phyloP scores from a whole-genome alignment of 768 basidiomycete genomes.

The Leucocoprinus birnbaumii region DNA sequence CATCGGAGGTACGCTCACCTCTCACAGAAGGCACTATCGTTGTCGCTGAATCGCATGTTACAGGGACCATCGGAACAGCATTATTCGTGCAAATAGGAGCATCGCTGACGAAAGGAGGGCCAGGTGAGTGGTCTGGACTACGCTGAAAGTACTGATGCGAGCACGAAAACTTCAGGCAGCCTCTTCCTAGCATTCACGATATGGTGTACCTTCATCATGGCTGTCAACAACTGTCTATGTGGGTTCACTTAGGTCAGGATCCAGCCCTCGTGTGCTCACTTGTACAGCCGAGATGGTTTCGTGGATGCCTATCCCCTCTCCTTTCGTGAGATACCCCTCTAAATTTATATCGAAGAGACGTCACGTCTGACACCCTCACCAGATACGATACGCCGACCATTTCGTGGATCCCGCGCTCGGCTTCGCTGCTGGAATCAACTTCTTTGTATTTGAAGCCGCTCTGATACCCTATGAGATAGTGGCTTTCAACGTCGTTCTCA shows the following conservation, averaged over 20 bases:
- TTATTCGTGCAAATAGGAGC: conserved; percentile 74
- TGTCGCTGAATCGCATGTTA: not conserved
- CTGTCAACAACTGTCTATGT: conserved; percentile 46
- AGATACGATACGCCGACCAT: conserved; percentile 58
- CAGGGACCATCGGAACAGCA: conserved; percentile 73
- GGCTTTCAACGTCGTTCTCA: conserved; percentile 50
- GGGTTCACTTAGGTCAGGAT: conserved; percentile 12
- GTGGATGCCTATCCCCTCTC: conserved; percentile 77
- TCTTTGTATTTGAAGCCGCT: conserved; percentile 48
- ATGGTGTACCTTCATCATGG: conserved; percentile 48
- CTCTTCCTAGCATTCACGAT: conserved; percentile 48
- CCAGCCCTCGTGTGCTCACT: conserved; percentile 5
- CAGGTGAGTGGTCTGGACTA: conserved; percentile 38
- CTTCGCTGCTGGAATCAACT: conserved; percentile 55
- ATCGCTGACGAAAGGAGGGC: conserved; percentile 58
- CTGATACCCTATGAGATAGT: conserved; percentile 49
- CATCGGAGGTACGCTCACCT: conserved; percentile 36
- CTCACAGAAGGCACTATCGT: not conserved
- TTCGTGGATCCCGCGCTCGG: conserved; percentile 58
- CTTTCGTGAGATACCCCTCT: conserved; percentile 51
- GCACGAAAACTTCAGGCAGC: conserved; percentile 28
- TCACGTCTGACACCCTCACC: not conserved
- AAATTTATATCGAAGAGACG: not conserved
- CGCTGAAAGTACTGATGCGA: conserved; percentile 6
- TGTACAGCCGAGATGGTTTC: conserved; percentile 74